A percentile compares a stretch with the other conserved stretches of the same genome.
phyloP scores from a whole-genome alignment of 306 rosid species.

The Luffa aegyptiaca region DNA sequence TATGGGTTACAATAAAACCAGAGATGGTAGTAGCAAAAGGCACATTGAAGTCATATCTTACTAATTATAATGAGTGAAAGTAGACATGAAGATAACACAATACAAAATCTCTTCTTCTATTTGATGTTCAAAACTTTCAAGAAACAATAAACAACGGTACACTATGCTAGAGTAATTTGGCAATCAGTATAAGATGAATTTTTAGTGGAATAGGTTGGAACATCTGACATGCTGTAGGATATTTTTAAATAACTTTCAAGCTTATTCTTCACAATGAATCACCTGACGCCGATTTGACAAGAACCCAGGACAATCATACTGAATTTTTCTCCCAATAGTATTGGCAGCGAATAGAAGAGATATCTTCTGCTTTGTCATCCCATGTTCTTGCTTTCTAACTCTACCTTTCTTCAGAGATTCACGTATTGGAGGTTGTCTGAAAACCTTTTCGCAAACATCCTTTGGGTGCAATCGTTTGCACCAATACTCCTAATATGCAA shows the following conservation, averaged over 20 bases:
- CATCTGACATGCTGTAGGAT: neutral
- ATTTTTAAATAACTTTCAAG: neutral
- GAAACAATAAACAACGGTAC: neutral
- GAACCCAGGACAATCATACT: slow-evolving; percentile 89
- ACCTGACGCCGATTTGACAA: slow-evolving; percentile 90
- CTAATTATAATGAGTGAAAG: neutral
- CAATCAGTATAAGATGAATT: neutral
- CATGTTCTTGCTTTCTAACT: slow-evolving; percentile 62
- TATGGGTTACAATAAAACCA: neutral
- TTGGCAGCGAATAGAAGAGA: slow-evolving; percentile 78
- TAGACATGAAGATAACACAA: neutral
- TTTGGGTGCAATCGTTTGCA: slow-evolving; percentile 91
- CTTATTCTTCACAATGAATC: slow-evolving; percentile 10
- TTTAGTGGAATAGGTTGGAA: neutral
- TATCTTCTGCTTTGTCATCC: slow-evolving; percentile 62
- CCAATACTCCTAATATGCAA: slow-evolving; percentile 71
- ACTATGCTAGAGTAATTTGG: neutral
- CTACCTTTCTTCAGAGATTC: slow-evolving; percentile 77
- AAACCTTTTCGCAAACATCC: slow-evolving; percentile 92
- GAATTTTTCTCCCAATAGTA: slow-evolving; percentile 77
- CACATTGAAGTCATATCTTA: neutral
- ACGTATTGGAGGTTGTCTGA: slow-evolving; percentile 82
- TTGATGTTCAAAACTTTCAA: neutral
- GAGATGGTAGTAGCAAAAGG: neutral
- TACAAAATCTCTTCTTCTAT: neutral